A percentile compares a stretch with the other conserved stretches of the same genome.
phyloP scores from a whole-genome alignment of 495 filamentous ascomycete genomes.

The Copromyces sp. region DNA sequence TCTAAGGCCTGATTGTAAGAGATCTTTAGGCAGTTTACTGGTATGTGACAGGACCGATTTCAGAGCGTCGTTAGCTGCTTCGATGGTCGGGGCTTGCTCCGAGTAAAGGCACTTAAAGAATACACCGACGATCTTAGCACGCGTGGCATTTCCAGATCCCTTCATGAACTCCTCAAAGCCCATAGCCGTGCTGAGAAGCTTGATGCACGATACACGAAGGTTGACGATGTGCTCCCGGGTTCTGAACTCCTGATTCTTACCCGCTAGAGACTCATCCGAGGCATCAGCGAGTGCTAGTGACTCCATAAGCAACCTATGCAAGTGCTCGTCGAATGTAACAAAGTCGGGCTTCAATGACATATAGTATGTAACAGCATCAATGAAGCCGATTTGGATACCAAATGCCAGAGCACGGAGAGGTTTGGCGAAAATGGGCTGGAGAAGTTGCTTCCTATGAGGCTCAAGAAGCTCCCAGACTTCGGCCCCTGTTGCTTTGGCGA shows the following conservation, averaged over 20 bases:
- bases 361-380: slow-evolving; percentile 93
- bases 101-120: slow-evolving; percentile 98
- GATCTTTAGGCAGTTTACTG: slow-evolving; percentile 88
- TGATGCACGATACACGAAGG: slow-evolving; percentile 88
- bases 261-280: slow-evolving; percentile 75
- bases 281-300: slow-evolving; percentile 87
- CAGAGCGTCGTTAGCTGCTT: slow-evolving; percentile 83
- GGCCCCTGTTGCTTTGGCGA: slow-evolving; percentile 62
- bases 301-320: slow-evolving; percentile 85
- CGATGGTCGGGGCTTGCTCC: slow-evolving; percentile 80
- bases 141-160: slow-evolving; percentile 53
- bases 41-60: slow-evolving; percentile 75
- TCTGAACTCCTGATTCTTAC: slow-evolving; percentile 79
- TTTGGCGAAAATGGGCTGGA: slow-evolving; percentile 86
- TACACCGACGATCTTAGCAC: slow-evolving; percentile 78
- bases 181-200: slow-evolving; percentile 85
- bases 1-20: slow-evolving; percentile 85
- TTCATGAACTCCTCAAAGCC: slow-evolving; percentile 79
- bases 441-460: slow-evolving; percentile 75
- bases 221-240: slow-evolving; percentile 84
- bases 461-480: slow-evolving; percentile 77
- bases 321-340: slow-evolving; percentile 77
- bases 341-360: slow-evolving; percentile 77
- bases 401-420: slow-evolving; percentile 88
- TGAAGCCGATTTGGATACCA: slow-evolving; percentile 88